Conservation (phyloP, 305 asterid genomes). For the Stenogyne calaminthoides region DNA sequence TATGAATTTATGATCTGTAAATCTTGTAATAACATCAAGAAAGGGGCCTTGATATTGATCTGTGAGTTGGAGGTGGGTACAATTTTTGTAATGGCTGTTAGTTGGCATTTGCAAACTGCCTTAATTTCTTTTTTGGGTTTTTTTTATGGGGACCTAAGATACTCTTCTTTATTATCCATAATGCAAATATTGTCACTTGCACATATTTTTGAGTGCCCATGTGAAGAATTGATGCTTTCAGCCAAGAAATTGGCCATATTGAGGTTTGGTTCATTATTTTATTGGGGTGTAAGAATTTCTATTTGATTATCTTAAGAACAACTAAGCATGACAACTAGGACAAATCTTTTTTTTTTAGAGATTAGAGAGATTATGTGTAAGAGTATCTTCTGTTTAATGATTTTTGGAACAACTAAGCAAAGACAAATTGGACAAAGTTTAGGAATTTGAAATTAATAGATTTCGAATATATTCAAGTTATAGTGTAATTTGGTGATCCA, state of each 20-base stretch:
- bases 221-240: conserved; percentile 35
- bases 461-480: neutral
- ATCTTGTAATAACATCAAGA: conserved; percentile 25
- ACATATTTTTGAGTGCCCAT: conserved; percentile 15
- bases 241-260: conserved; percentile 10
- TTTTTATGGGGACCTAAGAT: conserved; percentile 19
- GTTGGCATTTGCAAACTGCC: conserved; percentile 40
- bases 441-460: neutral
- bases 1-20: conserved; percentile 38
- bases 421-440: neutral
- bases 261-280: neutral
- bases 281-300: neutral
- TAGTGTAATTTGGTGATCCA: neutral
- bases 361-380: neutral
- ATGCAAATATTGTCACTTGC: conserved; percentile 12
- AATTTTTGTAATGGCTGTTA: conserved; percentile 9
- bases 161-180: conserved; percentile 32
- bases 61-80: conserved; percentile 28
- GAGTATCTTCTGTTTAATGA: neutral
- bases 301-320: conserved; percentile 8
- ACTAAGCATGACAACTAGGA: neutral
- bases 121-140: neutral
- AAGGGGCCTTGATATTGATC: conserved; percentile 19
- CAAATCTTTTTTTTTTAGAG: neutral
- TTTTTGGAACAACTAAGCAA: conserved; percentile 8